phyloP scores from a whole-genome alignment of 2,329 filamentous ascomycete genomes.

The Curvularia lunata region DNA sequence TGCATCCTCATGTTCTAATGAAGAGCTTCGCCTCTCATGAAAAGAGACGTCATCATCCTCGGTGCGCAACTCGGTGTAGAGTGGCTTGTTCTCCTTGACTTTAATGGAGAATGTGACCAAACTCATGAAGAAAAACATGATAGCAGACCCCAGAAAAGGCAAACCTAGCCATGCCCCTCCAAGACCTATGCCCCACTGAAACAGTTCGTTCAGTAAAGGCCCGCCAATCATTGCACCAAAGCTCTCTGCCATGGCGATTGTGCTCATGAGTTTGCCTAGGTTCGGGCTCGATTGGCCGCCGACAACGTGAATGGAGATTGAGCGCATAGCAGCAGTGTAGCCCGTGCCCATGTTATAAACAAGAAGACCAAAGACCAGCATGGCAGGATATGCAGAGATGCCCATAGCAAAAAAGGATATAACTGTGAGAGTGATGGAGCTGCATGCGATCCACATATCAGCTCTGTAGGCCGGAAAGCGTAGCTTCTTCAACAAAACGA shows the following conservation, averaged over 20 bases:
- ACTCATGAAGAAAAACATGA: slow-evolving; percentile 35
- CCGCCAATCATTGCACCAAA: slow-evolving; percentile 57
- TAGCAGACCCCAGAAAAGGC: slow-evolving; percentile 47
- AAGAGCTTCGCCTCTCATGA: slow-evolving; percentile 19
- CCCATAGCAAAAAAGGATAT: slow-evolving; percentile 56
- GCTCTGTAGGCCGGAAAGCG: slow-evolving; percentile 50
- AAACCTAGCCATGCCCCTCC: slow-evolving; percentile 57
- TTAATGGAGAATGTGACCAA: slow-evolving; percentile 39
- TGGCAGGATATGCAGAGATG: slow-evolving; percentile 51
- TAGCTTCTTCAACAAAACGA: slow-evolving; percentile 46
- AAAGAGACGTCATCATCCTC: slow-evolving; percentile 27
- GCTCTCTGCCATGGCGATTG: slow-evolving; percentile 57
- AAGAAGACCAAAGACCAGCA: slow-evolving; percentile 54
- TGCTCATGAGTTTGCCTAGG: slow-evolving; percentile 57
- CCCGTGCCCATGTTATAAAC: slow-evolving; percentile 58
- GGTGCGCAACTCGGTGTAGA: slow-evolving; percentile 27
- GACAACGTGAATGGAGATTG: slow-evolving; percentile 56
- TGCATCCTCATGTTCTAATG: slow-evolving; percentile 18
- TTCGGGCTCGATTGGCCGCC: slow-evolving; percentile 52
- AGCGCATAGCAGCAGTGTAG: slow-evolving; percentile 55
- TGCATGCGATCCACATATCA: slow-evolving; percentile 56
- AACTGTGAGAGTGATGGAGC: slow-evolving; percentile 53
- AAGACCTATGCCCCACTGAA: slow-evolving; percentile 55
- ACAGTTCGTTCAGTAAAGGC: slow-evolving; percentile 54
- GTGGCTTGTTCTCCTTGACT: slow-evolving; percentile 29